Conservation (phyloP, 805 yeast genomes). For the Kuraishia capsulata region DNA sequence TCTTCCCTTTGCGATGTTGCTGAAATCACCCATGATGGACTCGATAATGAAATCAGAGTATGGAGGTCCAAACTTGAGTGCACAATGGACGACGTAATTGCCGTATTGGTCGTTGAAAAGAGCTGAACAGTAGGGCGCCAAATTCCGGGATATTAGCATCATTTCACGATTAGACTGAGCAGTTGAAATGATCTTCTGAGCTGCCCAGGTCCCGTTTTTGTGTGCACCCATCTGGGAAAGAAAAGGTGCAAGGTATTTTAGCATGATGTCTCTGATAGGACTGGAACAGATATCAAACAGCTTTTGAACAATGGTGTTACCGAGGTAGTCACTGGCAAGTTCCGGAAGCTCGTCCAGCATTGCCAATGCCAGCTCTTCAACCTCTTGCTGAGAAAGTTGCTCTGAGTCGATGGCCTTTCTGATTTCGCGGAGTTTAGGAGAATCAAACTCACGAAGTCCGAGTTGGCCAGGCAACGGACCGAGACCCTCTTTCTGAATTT, state of each 20-base stretch:
- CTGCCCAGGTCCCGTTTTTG: slow-evolving; percentile 99
- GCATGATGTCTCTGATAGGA: slow-evolving; percentile 69
- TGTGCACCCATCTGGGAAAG: slow-evolving; percentile 90
- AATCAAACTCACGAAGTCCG: slow-evolving; percentile 66
- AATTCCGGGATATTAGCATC: slow-evolving; percentile 54
- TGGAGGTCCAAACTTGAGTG: slow-evolving; percentile 81
- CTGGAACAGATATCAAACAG: slow-evolving; percentile 66
- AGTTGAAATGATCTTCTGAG: slow-evolving; percentile 84
- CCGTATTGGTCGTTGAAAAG: slow-evolving; percentile 94
- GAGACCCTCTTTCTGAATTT: slow-evolving; percentile 35
- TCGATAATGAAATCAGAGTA: slow-evolving; percentile 87
- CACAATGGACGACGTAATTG: slow-evolving; percentile 91
- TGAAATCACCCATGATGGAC: slow-evolving; percentile 65
- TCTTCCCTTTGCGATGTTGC: slow-evolving; percentile 77
- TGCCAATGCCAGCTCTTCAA: slow-evolving; percentile 74
- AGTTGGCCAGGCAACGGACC: slow-evolving; percentile 75
- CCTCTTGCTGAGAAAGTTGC: slow-evolving; percentile 43
- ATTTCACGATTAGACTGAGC: slow-evolving; percentile 52
- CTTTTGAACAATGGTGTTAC: slow-evolving; percentile 93
- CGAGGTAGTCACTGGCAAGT: slow-evolving; percentile 84
- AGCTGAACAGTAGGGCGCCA: slow-evolving; percentile 76
- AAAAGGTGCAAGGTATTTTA: slow-evolving; percentile 67
- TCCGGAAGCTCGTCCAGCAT: slow-evolving; percentile 88
- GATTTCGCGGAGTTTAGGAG: slow-evolving; percentile 80
- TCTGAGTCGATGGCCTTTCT: slow-evolving; percentile 64